Base-by-base conservation (phyloP, 441 rosid genomes). In the Brassica balearica region DNA sequence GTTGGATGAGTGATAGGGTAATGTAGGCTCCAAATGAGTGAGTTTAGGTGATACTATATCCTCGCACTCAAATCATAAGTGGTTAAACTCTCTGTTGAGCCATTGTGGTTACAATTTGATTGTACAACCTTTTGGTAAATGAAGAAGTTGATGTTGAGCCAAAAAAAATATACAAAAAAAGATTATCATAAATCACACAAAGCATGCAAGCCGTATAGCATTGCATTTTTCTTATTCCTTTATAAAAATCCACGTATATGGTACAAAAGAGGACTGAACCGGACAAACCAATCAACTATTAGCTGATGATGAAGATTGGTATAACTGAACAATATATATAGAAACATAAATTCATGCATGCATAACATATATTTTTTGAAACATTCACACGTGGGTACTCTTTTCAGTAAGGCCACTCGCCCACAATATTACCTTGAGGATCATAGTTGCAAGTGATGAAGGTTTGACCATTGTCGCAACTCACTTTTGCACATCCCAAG, bases 401-500 rank as follows among this genome's bases (percentile, higher is more conserved):
- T 46, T 46, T 20, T 58, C 64, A 73, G 76, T 77, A 77, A 56
- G 85, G 87, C 68, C 72, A 32, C 75, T 77, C 2, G 43, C 80
- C 80, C 15, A 0, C 3, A 5, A 2, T 8, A 32, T 83, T 85
- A 22, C 84, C 86, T 0, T 29, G 81, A 65, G 84, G 84, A 46
- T 77, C 75, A 77, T 85, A 83, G 80, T 83, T 81, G 51, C 86
- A 85, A 46, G 60, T 43, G 34, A 82, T 59, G 22, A 83, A 74
- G 12, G 83, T 70, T 8, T 23, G 2, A 2, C 81, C 83, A 71
- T 65, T 53, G 32, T 51, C 11, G 14, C 88, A 85, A 29, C 20
- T 65, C 56, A 74, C 83, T 72, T 76, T 81, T 8, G 83, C 86
- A 65, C 88, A 83, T 12, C 88, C 86, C 20, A 83, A 0, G 46